Base-by-base conservation (phyloP, 495 filamentous ascomycete species). In the Penicillium samsonianum region DNA sequence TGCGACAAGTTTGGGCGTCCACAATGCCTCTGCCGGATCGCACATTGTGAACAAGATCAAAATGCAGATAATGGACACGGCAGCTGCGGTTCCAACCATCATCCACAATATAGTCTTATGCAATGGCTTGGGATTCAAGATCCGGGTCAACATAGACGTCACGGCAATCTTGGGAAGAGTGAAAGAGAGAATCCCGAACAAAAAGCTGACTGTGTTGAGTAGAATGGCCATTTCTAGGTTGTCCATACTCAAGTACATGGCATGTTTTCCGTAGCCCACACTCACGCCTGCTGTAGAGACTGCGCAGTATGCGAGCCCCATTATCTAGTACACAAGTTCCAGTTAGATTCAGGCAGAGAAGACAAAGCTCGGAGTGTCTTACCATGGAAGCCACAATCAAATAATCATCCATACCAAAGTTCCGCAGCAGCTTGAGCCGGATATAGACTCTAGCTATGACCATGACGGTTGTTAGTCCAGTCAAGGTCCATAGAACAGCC, bases 371-470 rank as follows among this genome's bases (percentile, higher is more conserved):
- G 5, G 14, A 16, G 5, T 14, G 0, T 6, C 59, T 52, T 59
- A 80, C 78, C 63, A 79, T 67, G 41, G 80, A 70, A 2, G 68
- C 23, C 1, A 71, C 62, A 65, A 83, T 80, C 37, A 80, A 70
- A 44, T 74, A 79, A 61, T 85, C 81, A 69, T 84, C 82, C 23
- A 62, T 48, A 3, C 81, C 80, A 5, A 80, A 44, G 38, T 71
- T 78, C 19, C 70, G 73, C 25, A 79, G 57, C 52, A 83, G 4
- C 35, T 17, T 68, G 20, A 65, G 35, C 9, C 81, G 78, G 42
- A 81, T 81, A 41, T 71, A 82, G 25, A 82, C 67, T 44, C 82
- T 72, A 22, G 73, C 61, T 0, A 65, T 62, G 14, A 78, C 68
- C 0, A 73, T 50, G 8, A 77, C 23, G 17, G 65, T 50, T 0